These are phyloP conservation scores for Sordariomycetes sp. DNA, from an alignment of 2,329 filamentous ascomycete species.

Conservation along the genomic window DNA sequence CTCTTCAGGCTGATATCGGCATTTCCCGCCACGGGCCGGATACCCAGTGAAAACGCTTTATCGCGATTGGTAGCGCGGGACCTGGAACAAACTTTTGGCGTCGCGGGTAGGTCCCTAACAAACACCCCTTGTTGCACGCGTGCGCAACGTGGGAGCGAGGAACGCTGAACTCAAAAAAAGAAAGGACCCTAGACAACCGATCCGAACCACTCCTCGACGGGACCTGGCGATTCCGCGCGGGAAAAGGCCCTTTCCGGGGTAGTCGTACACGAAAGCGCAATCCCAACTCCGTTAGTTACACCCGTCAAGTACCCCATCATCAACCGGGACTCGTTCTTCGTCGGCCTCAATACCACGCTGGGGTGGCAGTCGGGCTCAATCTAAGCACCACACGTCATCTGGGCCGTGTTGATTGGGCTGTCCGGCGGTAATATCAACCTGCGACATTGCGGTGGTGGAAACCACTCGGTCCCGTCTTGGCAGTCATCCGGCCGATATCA, in stretches of 20 bases:
- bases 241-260: neutral
- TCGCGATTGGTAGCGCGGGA: neutral
- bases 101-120: neutral
- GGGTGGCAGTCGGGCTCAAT: neutral
- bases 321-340: neutral
- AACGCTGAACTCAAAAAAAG: neutral
- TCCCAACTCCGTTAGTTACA: neutral
- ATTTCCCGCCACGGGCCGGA: conserved; percentile 1
- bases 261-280: neutral
- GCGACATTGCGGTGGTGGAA: neutral
- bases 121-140: neutral
- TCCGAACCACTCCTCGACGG: neutral
- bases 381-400: conserved; percentile 3
- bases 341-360: neutral
- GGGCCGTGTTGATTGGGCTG: conserved; percentile 2
- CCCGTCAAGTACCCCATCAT: neutral
- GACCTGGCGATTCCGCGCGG: neutral
- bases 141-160: neutral
- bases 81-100: neutral
- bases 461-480: conserved; percentile 3
- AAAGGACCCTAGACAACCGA: neutral
- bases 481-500: neutral
- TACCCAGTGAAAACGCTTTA: neutral
- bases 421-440: conserved; percentile 2
- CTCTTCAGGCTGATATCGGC: conserved; percentile 5